These are phyloP conservation scores for Sporothrix phasma DNA, from an alignment of 2,329 filamentous ascomycete species.

Conservation along the genomic window DNA sequence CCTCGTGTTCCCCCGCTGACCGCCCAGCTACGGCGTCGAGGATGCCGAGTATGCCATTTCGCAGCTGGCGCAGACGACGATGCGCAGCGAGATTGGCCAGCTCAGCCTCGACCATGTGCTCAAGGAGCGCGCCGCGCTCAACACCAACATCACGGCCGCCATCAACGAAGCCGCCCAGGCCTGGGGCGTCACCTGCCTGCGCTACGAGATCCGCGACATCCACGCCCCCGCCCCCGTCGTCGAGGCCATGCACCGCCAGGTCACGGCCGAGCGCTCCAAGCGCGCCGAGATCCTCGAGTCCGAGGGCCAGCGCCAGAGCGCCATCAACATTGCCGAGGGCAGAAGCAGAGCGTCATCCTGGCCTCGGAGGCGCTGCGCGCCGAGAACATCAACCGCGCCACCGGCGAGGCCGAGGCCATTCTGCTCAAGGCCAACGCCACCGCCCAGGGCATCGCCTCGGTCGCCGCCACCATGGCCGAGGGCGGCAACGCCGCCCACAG, in stretches of 20 bases:
- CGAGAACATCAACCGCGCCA: slow-evolving; percentile 87
- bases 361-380: slow-evolving; percentile 84
- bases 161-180: slow-evolving; percentile 97
- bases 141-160: slow-evolving; percentile 95
- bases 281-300: slow-evolving; percentile 95
- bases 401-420: slow-evolving; percentile 89
- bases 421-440: slow-evolving; percentile 76
- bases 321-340: slow-evolving; percentile 98
- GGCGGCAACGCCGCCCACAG: slow-evolving; percentile 68
- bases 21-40: slow-evolving; percentile 80
- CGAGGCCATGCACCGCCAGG: slow-evolving; percentile 95
- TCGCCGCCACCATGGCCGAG: slow-evolving; percentile 63
- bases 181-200: slow-evolving; percentile 91
- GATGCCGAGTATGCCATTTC: slow-evolving; percentile 98
- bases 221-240: slow-evolving; percentile 90
- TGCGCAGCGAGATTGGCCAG: slow-evolving; percentile 97
- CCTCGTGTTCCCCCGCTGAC: not conserved
- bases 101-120: slow-evolving; percentile 93
- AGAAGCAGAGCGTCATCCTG: slow-evolving; percentile 92
- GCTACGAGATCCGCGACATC: slow-evolving; percentile 97
- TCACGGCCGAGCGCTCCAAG: slow-evolving; percentile 94
- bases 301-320: slow-evolving; percentile 90
- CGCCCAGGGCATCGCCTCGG: slow-evolving; percentile 76
- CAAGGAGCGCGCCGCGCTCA: slow-evolving; percentile 91
- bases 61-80: slow-evolving; percentile 94